Conservation (phyloP, 148 eudicot genomes). For the Rheum nobile region DNA sequence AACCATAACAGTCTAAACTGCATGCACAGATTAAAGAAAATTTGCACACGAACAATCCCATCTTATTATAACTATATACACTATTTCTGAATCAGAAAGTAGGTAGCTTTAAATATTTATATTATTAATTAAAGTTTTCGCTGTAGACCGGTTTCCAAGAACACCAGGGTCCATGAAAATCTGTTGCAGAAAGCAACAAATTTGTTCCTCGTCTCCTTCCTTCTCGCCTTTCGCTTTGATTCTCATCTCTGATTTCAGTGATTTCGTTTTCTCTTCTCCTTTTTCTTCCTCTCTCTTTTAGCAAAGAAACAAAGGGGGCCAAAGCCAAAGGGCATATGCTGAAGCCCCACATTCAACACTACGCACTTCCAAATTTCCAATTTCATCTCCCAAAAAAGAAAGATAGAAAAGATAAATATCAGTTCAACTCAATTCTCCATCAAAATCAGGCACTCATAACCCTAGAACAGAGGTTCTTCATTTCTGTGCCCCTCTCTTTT, state of each 20-base stretch:
- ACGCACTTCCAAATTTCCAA: neutral
- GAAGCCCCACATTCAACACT: neutral
- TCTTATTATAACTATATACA: neutral
- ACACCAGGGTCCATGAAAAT: neutral
- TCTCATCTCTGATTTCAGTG: neutral
- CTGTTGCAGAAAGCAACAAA: neutral
- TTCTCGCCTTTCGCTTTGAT: conserved; percentile 4
- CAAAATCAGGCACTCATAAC: neutral
- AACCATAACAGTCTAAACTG: neutral
- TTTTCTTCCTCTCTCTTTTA: neutral
- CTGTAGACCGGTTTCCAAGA: neutral
- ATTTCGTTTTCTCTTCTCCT: neutral
- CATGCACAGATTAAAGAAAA: neutral
- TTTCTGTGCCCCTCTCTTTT: neutral
- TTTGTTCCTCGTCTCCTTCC: conserved; percentile 1
- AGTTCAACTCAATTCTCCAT: neutral
- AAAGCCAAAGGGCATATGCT: conserved; percentile 4
- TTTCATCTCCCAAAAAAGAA: neutral
- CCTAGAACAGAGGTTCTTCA: neutral
- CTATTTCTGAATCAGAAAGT: neutral
- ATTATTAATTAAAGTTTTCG: neutral
- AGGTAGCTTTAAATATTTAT: neutral
- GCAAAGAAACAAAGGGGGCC: neutral
- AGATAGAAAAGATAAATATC: neutral
- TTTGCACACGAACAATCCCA: conserved; percentile 4